Percentiles rank a stretch among this genome's conserved stretches.
Evolutionary conservation across 2,329 filamentous ascomycete species (phyloP).

Genomic region (Lachnum nothofagi): DNA sequence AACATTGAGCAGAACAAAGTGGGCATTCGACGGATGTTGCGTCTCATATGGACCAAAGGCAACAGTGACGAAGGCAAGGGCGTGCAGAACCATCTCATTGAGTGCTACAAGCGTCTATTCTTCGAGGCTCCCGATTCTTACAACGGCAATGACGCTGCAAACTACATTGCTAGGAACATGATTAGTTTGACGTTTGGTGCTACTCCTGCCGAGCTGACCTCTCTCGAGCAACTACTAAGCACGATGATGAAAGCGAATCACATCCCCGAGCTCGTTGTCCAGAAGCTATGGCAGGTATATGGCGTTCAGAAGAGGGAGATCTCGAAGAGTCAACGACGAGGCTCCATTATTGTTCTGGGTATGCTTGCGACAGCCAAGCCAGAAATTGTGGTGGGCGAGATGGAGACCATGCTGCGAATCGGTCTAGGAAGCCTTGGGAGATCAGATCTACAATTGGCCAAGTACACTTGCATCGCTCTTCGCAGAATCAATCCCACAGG

Average conservation of each 20-base stretch:
- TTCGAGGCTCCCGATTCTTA: slow-evolving; percentile 92
- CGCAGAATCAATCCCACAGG: slow-evolving; percentile 83
- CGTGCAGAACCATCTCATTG: slow-evolving; percentile 91
- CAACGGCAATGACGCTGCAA: slow-evolving; percentile 81
- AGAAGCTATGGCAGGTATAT: slow-evolving; percentile 97
- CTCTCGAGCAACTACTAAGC: slow-evolving; percentile 85
- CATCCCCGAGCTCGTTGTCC: slow-evolving; percentile 77
- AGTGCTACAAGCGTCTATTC: slow-evolving; percentile 92
- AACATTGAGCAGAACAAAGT: slow-evolving; percentile 89
- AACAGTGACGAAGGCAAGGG: slow-evolving; percentile 99
- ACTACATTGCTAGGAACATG: slow-evolving; percentile 97
- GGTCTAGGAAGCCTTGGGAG: slow-evolving; percentile 78
- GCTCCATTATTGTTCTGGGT: slow-evolving; percentile 90
- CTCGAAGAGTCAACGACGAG: slow-evolving; percentile 81
- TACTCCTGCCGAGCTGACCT: slow-evolving; percentile 90
- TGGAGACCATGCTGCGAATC: slow-evolving; percentile 88
- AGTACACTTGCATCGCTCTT: slow-evolving; percentile 91
- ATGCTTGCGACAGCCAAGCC: slow-evolving; percentile 93
- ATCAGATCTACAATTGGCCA: slow-evolving; percentile 79
- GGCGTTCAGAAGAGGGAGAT: slow-evolving; percentile 91
- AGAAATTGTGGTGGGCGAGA: slow-evolving; percentile 88
- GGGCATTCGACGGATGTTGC: slow-evolving; percentile 91
- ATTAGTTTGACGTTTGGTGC: slow-evolving; percentile 96
- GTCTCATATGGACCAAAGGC: slow-evolving; percentile 97
- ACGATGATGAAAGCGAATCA: slow-evolving; percentile 96